A percentile compares a stretch with the other conserved stretches of the same genome.
Evolutionary conservation across 225 moss, liverwort and hornwort genomes (phyloP).

Genomic region (Marchantia polymorpha): DNA sequence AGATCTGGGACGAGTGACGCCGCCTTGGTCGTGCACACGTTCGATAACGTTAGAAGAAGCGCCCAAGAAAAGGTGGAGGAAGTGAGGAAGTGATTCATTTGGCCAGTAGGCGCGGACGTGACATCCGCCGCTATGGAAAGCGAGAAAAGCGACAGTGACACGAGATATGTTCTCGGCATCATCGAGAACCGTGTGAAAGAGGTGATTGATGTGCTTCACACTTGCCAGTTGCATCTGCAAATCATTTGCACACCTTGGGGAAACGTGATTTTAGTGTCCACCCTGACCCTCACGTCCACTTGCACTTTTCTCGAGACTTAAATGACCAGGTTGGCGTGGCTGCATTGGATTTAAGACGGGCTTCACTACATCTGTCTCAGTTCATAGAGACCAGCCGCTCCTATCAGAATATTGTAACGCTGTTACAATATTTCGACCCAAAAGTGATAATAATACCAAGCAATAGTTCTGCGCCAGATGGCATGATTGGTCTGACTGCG

Average conservation of each 20-base stretch:
- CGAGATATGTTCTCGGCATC: slow-evolving; percentile 23
- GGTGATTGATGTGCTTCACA: slow-evolving; percentile 8
- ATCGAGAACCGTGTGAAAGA: slow-evolving; percentile 48
- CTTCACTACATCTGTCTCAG: slow-evolving; percentile 78
- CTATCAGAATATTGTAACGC: slow-evolving; percentile 78
- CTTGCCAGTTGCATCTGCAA: not conserved
- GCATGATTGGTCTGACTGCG: slow-evolving; percentile 59
- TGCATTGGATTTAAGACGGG: slow-evolving; percentile 78
- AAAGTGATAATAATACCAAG: slow-evolving; percentile 47
- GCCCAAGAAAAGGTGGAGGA: too few relatives aligned
- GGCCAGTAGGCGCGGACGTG: too few relatives aligned
- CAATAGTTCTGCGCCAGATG: slow-evolving; percentile 47
- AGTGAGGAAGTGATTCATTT: too few relatives aligned
- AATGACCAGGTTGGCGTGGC: slow-evolving; percentile 72
- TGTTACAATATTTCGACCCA: slow-evolving; percentile 65
- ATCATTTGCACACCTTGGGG: not conserved
- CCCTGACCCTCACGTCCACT: not conserved
- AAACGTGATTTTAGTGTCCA: not conserved
- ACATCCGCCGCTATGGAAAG: slow-evolving; percentile 10
- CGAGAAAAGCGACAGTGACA: slow-evolving; percentile 1
- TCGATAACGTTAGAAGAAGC: too few relatives aligned
- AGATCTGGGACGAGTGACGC: too few relatives aligned
- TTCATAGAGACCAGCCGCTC: slow-evolving; percentile 93
- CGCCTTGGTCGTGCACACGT: too few relatives aligned
- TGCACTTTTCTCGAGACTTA: not conserved